Base-by-base conservation (phyloP, 345 rosid genomes). In the Dipteronia sinensis region DNA sequence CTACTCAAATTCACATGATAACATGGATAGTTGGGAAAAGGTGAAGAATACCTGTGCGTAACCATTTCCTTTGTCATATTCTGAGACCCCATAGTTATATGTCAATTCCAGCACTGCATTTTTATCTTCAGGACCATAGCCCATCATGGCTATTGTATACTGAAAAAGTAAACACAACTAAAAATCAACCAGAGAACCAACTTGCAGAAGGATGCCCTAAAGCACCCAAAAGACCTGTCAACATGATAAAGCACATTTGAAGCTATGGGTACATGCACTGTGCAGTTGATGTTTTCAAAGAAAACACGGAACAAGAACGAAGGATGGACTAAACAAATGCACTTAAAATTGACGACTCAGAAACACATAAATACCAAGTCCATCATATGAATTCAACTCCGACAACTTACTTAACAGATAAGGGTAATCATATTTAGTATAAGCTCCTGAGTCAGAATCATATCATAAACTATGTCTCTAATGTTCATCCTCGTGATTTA, bases 111-210 rank as follows among this genome's bases (percentile, higher is more conserved):
- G 79, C 75, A 90, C 96, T 11, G 87, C 75, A 79, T 49, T 89
- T 85, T 87, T 91, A 76, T 90, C 92, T 86, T 90, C 96, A 77
- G 93, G 92, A 44, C 93, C 96, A 65, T 91, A 91, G 31, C 96
- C 96, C 93, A 91, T 86, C 93, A 90, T 83, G 49, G 93, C 93
- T 73, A 87, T 80, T 22, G 92, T 88, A 75, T 87, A 90, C 92
- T 91, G 70, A 63, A 69, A 63, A 58, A 46, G 49, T 11, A 31
- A 27, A 59, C 38, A 70, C 17, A 78, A 40, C 1, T 31, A 47
- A 23, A 49, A 17, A 65, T 66, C 51, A 75, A 66, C 13, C 17
- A 15, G 22, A 49, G 29, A 31, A 66, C 53, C 65, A 20, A 20
- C 19, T 34, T 65, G 63, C 2, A 31, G 40, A 22, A 58, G 19